Conservation (phyloP, 108 stramenopile species). For the Epithemia pelagica region DNA sequence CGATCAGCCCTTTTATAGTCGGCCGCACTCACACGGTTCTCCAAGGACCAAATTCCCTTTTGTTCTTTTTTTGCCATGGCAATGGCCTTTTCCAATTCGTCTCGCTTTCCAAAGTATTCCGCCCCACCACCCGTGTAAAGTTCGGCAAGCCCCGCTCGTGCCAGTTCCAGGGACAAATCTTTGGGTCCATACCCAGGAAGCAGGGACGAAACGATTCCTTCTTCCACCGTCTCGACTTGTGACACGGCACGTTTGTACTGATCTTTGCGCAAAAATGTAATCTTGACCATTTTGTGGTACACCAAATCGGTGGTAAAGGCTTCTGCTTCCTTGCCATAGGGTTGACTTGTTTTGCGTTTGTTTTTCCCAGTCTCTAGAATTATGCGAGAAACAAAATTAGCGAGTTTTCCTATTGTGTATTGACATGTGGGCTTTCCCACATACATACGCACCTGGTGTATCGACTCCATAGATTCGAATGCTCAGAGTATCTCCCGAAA, state of each 20-base stretch:
- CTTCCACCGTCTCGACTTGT: slow-evolving; percentile 21
- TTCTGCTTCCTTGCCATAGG: slow-evolving; percentile 46
- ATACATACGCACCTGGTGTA: slow-evolving; percentile 6
- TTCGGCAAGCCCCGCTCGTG: slow-evolving; percentile 36
- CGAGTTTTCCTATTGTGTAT: no score
- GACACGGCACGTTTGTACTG: slow-evolving; percentile 53
- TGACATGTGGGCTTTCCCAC: no score
- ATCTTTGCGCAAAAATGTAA: slow-evolving; percentile 48
- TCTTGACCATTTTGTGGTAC: slow-evolving; percentile 29
- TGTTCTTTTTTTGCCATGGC: slow-evolving; percentile 17
- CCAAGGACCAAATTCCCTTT: slow-evolving; percentile 37
- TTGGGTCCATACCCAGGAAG: slow-evolving; percentile 20
- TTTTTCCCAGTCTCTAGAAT: slow-evolving; percentile 51
- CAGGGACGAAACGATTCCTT: slow-evolving; percentile 1
- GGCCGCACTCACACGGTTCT: slow-evolving; percentile 26
- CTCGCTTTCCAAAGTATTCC: slow-evolving; percentile 44
- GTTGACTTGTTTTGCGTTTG: slow-evolving; percentile 23
- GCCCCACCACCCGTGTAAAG: slow-evolving; percentile 62
- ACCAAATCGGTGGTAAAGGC: slow-evolving; percentile 28
- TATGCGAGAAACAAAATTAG: no score
- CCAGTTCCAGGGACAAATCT: slow-evolving; percentile 38
- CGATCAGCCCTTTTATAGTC: slow-evolving; percentile 28
- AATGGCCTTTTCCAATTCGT: slow-evolving; percentile 24
- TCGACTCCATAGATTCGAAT: slow-evolving; percentile 63
- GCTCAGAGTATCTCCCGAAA: slow-evolving; percentile 39